Percentiles rank a stretch among this genome's conserved stretches.
Conservation (phyloP, 352 stramenopile species). For the Phytophthora foliorum region DNA sequence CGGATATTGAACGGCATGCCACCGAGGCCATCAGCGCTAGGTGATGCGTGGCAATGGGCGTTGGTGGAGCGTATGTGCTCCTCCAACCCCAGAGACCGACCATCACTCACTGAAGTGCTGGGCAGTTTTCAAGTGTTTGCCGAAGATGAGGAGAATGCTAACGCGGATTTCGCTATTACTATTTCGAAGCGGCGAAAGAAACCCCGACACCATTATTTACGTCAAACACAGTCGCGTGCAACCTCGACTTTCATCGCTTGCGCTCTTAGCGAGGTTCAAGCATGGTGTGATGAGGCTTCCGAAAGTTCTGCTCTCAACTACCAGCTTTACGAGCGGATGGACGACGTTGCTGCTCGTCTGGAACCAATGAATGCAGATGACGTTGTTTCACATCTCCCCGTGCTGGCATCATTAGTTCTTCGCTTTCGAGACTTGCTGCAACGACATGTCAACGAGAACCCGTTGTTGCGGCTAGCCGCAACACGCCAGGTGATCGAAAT, state of each 20-base stretch:
- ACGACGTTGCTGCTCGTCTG: constrained; percentile 31
- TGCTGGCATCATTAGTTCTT: constrained; percentile 26
- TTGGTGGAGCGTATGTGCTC: constrained; percentile 44
- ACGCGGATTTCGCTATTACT: constrained; percentile 17
- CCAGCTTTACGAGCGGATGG: constrained; percentile 38
- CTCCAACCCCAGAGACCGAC: constrained; percentile 20
- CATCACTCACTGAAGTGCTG: constrained; percentile 33
- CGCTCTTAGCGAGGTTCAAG: constrained; percentile 34
- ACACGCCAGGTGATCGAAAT: constrained; percentile 33
- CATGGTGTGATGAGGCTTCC: constrained; percentile 39
- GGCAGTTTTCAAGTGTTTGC: constrained; percentile 39
- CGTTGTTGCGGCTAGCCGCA: constrained; percentile 31
- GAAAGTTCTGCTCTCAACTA: constrained; percentile 40
- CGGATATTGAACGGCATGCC: constrained; percentile 9
- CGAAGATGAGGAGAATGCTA: constrained; percentile 29
- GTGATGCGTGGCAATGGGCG: constrained; percentile 33
- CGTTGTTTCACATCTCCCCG: constrained; percentile 3
- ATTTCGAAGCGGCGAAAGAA: constrained; percentile 24
- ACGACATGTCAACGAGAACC: constrained; percentile 35
- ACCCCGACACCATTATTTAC: constrained; percentile 1
- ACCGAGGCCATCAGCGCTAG: constrained; percentile 23
- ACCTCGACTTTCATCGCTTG: constrained; percentile 30
- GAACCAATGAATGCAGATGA: constrained; percentile 18
- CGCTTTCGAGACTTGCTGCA: constrained; percentile 40
- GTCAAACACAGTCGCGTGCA: constrained; percentile 19